Evolutionary conservation across 805 yeast genomes (phyloP), one percentile per base, ranked within the genome.

Genomic region (Blastobotrys mokoenaii): DNA sequence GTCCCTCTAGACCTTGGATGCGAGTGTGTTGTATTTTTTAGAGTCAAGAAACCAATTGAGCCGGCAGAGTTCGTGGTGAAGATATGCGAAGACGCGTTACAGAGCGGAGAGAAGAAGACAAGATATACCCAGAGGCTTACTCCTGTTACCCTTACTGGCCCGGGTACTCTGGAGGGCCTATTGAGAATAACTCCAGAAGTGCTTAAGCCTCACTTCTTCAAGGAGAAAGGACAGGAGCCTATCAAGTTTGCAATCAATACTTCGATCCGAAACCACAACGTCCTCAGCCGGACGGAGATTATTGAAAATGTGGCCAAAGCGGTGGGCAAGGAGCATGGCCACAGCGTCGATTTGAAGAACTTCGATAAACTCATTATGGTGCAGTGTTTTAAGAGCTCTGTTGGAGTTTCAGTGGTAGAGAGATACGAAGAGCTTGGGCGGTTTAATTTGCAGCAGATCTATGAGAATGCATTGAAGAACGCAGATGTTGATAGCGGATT

Each of bases 341-440:
- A 87, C 61, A 68, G 65, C 31, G 95, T 93, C 12, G 94, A 88
- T 60, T 72, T 93, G 61, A 84, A 85, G 56, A 65, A 77, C 10
- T 86, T 77, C 57, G 95, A 89, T 49, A 80, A 81, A 58, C 67
- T 93, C 54, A 76, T 93, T 40, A 59, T 90, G 43, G 83, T 93
- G 2, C 96, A 87, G 61, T 84, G 96, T 59, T 90, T 82, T 66
- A 90, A 89, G 67, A 83, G 78, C 51, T 84, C 84, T 50, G 74
- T 93, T 30, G 98, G 98, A 5, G 79, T 86, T 76, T 72, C 93
- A 52, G 90, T 88, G 4, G 87, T 86, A 1, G 74, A 76, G 45
- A 43, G 42, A 14, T 86, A 77, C 56, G 79, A 75, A 17, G 65
- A 70, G 51, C 72, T 74, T 48, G 79, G 77, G 55, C 80, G 80